Conservation (phyloP, 805 yeast genomes). For the Cyberlindnera maclurae region DNA sequence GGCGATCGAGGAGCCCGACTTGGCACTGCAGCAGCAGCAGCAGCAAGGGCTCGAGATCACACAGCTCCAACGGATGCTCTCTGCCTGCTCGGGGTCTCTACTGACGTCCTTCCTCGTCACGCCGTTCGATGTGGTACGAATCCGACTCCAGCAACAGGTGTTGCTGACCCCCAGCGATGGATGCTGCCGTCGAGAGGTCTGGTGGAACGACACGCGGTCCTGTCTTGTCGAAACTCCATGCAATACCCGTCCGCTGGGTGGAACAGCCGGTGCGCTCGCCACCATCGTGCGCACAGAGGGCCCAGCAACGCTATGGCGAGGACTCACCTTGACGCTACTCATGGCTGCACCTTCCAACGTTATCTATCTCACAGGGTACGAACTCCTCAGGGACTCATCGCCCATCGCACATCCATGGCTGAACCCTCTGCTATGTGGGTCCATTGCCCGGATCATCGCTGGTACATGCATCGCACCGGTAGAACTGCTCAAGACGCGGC, state of each 20-base stretch:
- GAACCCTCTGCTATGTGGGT: constrained; percentile 82
- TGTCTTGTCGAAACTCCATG: constrained; percentile 15
- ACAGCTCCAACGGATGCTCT: constrained; percentile 58
- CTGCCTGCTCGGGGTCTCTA: constrained; percentile 73
- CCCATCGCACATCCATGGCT: constrained; percentile 38
- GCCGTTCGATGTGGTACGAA: constrained; percentile 75
- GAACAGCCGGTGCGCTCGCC: constrained; percentile 69
- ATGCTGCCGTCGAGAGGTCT: constrained; percentile 33
- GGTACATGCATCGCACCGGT: constrained; percentile 84
- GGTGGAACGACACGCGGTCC: constrained; percentile 24
- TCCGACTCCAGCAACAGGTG: constrained; percentile 73
- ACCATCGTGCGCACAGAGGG: constrained; percentile 74
- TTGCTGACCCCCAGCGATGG: constrained; percentile 39
- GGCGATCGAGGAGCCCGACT: constrained; percentile 16
- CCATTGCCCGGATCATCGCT: constrained; percentile 72
- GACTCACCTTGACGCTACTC: constrained; percentile 68
- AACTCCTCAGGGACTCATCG: constrained; percentile 70
- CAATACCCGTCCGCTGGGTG: constrained; percentile 32
- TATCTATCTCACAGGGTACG: constrained; percentile 92
- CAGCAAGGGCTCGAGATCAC: constrained; percentile 30
- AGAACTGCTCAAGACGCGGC: constrained; percentile 79
- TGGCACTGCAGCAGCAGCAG: constrained; percentile 6
- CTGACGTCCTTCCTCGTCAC: constrained; percentile 69
- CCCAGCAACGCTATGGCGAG: constrained; percentile 74
- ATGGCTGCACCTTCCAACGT: constrained; percentile 94